Evolutionary conservation across 106 monocot genomes (phyloP), one percentile per base, ranked within the genome.

Genomic region (Dioscorea alata): DNA sequence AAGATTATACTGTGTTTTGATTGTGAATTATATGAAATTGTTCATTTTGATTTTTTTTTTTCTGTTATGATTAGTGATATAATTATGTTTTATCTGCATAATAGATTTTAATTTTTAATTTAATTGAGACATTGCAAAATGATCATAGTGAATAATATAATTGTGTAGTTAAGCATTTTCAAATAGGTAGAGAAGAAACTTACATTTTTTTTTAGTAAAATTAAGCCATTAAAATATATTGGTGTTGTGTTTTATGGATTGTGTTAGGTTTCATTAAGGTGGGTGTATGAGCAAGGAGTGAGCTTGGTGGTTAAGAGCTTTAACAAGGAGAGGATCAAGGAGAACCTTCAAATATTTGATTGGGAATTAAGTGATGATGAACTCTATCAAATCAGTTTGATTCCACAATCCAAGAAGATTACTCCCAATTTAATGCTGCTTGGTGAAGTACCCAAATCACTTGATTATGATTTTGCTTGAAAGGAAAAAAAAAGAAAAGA

Each of bases 211-310:
- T 28, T 28, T 28, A 1, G 1, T 28, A 1, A 1, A 28, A 28
- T 28, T 28, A 1, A 28, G 28, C 28, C 28, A 28, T 28, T 3
- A 28, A 28, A 28, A 28, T 48, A 4, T 54, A 0, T 19, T 54
- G 9, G 15, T 12, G 51, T 51, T 51, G 54, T 19, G 19, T 18
- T 54, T 53, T 8, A 18, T 54, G 15, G 53, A 32, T 25, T 23
- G 18, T 61, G 14, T 21, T 22, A 84, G 79, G 66, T 84, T 21
- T 75, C 76, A 13, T 59, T 84, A 20, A 80, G 80, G 68, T 84
- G 84, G 84, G 33, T 76, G 7, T 31, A 66, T 49, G 69, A 85
- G 35, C 74, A 81, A 81, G 81, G 85, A 9, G 81, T 75, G n/a
- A 74, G 69, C 78, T 23, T 81, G 19, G 58, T 75, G 0, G 74